These are phyloP conservation scores for Bocquillonia castaneifolia DNA, from an alignment of 441 rosid species.

Conservation along the genomic window DNA sequence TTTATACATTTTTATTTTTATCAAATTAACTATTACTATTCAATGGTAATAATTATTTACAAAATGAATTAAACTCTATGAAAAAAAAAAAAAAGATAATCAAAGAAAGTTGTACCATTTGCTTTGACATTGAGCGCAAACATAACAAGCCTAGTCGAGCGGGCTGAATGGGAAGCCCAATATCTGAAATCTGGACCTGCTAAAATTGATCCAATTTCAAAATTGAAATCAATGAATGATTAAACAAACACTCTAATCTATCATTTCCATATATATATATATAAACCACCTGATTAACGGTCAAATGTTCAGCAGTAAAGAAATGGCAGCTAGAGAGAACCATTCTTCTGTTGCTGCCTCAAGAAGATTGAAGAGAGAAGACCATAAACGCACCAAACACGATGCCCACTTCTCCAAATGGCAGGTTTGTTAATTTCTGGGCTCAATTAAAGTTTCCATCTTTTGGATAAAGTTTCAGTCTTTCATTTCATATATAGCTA, in stretches of 20 bases:
- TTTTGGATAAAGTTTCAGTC: neutral
- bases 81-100: no score
- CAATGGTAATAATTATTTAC: no score
- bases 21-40: no score
- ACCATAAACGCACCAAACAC: conserved; percentile 59
- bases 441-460: neutral
- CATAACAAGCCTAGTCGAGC: no score
- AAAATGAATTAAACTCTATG: no score
- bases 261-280: neutral
- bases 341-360: conserved; percentile 20
- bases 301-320: neutral
- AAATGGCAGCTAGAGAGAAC: conserved; percentile 19
- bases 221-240: neutral
- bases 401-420: conserved; percentile 66
- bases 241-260: neutral
- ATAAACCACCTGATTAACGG: neutral
- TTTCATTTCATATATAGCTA: neutral
- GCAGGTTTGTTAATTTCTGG: conserved; percentile 46
- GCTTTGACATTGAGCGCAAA: no score
- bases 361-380: conserved; percentile 56
- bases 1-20: no score
- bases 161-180: neutral
- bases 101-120: no score
- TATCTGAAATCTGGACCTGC: neutral
- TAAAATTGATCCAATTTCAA: neutral